Conservation (phyloP, 805 yeast genomes). For the Kluyveromyces wickerhamii region DNA sequence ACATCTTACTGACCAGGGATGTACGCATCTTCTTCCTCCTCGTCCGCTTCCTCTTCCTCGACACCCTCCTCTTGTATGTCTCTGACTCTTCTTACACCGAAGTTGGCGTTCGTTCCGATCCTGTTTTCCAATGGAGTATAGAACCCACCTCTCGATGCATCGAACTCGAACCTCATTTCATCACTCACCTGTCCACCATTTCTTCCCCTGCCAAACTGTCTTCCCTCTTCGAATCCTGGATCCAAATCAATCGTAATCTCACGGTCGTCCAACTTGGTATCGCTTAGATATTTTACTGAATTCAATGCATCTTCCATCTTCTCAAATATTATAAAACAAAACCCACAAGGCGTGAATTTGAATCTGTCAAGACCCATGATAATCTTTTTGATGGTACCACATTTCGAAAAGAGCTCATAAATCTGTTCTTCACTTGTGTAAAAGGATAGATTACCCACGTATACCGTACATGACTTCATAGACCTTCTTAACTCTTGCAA, state of each 20-base stretch:
- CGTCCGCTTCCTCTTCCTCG: constrained; percentile 10
- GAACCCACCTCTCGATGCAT: constrained; percentile 40
- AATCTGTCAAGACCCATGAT: constrained; percentile 93
- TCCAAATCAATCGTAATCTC: constrained; percentile 81
- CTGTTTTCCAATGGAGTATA: constrained; percentile 34
- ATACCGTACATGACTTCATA: constrained; percentile 64
- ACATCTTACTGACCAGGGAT: constrained; percentile 8
- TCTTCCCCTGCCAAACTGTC: constrained; percentile 91
- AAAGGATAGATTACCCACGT: constrained; percentile 85
- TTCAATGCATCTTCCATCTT: constrained; percentile 64
- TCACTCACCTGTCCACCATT: constrained; percentile 89
- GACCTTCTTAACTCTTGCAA: constrained; percentile 60
- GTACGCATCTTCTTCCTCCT: constrained; percentile 12
- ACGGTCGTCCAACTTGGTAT: constrained; percentile 78
- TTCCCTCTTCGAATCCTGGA: constrained; percentile 91
- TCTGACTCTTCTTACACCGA: constrained; percentile 27
- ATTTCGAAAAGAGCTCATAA: constrained; percentile 74
- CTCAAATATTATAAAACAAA: constrained; percentile 81
- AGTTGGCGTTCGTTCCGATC: constrained; percentile 20
- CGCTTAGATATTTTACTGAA: constrained; percentile 74
- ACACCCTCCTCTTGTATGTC: constrained; percentile 15
- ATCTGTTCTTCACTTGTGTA: constrained; percentile 94
- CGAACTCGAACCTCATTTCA: constrained; percentile 47
- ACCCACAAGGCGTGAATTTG: constrained; percentile 92
- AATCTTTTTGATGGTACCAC: constrained; percentile 70